Base-by-base conservation (phyloP, 106 monocot species). In the Chionographis japonica region DNA sequence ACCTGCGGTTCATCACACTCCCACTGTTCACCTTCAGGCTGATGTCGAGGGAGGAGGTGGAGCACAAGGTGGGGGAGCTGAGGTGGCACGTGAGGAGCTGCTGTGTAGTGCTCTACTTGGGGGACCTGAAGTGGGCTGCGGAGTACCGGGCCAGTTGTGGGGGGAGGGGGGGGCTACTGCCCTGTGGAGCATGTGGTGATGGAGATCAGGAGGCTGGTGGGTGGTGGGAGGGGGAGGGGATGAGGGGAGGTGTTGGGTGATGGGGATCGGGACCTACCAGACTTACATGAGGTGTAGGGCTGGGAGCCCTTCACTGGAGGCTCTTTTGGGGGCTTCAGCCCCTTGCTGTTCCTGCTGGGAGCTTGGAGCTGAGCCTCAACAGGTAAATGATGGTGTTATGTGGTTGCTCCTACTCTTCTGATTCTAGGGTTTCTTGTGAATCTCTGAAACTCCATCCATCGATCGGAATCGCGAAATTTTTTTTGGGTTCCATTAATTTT, bases 21-120 rank as follows among this genome's bases (percentile, higher is more conserved):
- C 76, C 85, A 4, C 69, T 94, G 53, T 66, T 80, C 39, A 73
- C 87, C 20, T 85, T 88, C 56, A 41, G 62, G n/a, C 63, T 61
- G 37, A 65, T 85, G 77, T 37, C 79, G 0, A 78, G 61, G 36
- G 87, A 94, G 63, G 90, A 94, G 78, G 94, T 94, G n/a, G 84
- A 87, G 56, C 72, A 78, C 58, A 90, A 90, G 78, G 68, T 90
- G 0, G 66, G 67, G 11, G 87, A 94, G 75, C 65, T 90, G 14
- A 80, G 73, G 61, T 70, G 77, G 60, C 67, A 80, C 0, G 78
- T 94, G 13, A 82, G 75, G 73, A 70, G 86, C 39, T 82, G 76
- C 61, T 77, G 79, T 20, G 65, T 56, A 19, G 75, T 87, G 13
- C 58, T 94, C 6, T 82, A 85, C 40, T 58, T 94, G 64, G 87